Evolutionary conservation across 768 basidiomycete species (phyloP).

Genomic region (Amyloporia xantha): DNA sequence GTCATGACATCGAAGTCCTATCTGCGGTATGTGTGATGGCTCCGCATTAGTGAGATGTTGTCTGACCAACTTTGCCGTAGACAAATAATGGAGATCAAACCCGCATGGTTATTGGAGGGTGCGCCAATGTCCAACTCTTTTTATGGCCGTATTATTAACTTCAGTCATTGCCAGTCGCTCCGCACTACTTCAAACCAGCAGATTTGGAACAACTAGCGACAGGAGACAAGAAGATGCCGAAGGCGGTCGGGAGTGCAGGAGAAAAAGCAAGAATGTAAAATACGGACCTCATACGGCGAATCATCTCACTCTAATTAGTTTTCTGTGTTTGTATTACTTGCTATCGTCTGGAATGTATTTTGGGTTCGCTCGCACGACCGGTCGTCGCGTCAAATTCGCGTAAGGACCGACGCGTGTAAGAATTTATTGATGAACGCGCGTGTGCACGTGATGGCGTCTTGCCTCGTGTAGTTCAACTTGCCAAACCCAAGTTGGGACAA

Average conservation of each 20-base stretch:
- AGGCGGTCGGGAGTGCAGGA: conserved; percentile 40
- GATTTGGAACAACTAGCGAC: conserved; percentile 74
- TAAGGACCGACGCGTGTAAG: not conserved
- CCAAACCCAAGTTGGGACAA: not conserved
- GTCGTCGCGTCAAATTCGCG: not conserved
- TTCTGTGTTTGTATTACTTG: not conserved
- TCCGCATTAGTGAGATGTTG: conserved; percentile 1
- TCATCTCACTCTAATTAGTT: not conserved
- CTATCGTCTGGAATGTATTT: not conserved
- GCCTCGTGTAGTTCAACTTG: conserved; percentile 7
- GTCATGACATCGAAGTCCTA: conserved; percentile 98
- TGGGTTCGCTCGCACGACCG: not conserved
- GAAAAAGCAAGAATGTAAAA: conserved; percentile 6
- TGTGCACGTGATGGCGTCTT: conserved; percentile 3
- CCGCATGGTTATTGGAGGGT: conserved; percentile 90
- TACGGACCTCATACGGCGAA: not conserved
- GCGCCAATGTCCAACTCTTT: conserved; percentile 19
- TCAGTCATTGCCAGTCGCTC: conserved; percentile 57
- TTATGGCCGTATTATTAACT: conserved; percentile 2
- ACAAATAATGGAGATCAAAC: conserved; percentile 98
- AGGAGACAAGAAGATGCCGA: conserved; percentile 95
- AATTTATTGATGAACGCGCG: not conserved
- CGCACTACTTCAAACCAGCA: conserved; percentile 90
- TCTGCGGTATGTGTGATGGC: conserved; percentile 50
- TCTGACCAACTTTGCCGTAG: conserved; percentile 31